Evolutionary conservation across 768 basidiomycete species (phyloP), one percentile per base, ranked within the genome.

Genomic region (Lactarius akahatsu): DNA sequence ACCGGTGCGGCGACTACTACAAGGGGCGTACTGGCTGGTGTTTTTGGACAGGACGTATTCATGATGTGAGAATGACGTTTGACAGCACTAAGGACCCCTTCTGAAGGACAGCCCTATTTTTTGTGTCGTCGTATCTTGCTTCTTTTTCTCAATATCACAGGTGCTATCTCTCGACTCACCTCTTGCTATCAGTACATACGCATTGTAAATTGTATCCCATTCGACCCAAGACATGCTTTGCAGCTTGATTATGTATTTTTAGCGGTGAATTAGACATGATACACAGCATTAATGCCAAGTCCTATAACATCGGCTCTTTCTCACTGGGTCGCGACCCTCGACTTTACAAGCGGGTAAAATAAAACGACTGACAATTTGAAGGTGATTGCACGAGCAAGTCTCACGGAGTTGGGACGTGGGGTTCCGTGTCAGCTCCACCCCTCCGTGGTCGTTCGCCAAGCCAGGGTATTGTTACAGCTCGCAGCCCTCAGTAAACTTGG

Each of bases 201-300:
- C 40, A 26, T 41, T 60, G 62, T 63, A 67, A 32, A 26, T 41
- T 60, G 62, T 63, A 67, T 67, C 66, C 62, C 55, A 5, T 52
- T 15, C 6, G 11, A 26, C 50, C 13, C 23, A 28, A 34, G 52
- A 63, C 62, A 55, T 34, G 43, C 34, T 59, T 36, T 59, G 62
- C 57, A 59, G 62, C 66, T 59, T 62, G 45, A 30, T 34, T 56
- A 50, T 67, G 54, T 63, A 67, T 67, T 63, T 59, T 56, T 67
- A 67, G 57, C 41, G 38, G 52, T 18, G 62, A 41, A 56, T 26
- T 67, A 63, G 66, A 63, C 61, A 56, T 45, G 26, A 26, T 55
- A 54, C 50, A 41, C 57, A n/a, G 66, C 40, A 59, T 57, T 67
- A 59, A 63, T 55, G 23, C 61, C 30, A 28, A 45, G 34, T 30